Evolutionary conservation across 23 red algal species (phyloP).

Genomic region (Gracilaria gracilis): DNA sequence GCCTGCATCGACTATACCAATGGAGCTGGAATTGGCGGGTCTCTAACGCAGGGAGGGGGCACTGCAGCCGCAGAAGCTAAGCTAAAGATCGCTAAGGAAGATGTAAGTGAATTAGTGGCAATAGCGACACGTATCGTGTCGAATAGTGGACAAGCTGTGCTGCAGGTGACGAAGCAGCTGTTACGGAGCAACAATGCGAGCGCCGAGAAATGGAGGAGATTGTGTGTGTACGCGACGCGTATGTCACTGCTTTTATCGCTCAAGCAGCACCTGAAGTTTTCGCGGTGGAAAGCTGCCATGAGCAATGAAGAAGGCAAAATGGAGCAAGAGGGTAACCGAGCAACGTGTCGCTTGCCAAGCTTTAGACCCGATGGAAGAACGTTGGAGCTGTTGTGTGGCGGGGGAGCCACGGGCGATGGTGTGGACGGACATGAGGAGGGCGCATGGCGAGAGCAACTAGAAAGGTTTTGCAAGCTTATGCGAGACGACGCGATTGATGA

Average conservation of each 20-base stretch:
- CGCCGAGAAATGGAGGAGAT: slow-evolving; percentile 13
- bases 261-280: slow-evolving; percentile 58
- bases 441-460: neutral
- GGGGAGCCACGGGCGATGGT: neutral
- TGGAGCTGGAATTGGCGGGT: slow-evolving; percentile 62
- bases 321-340: neutral
- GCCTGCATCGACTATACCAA: slow-evolving; percentile 63
- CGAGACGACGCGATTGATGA: slow-evolving; percentile 68
- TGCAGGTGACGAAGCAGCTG: slow-evolving; percentile 47
- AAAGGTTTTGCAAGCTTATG: slow-evolving; percentile 53
- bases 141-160: slow-evolving; percentile 56
- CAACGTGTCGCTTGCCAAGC: neutral
- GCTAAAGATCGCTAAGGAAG: slow-evolving; percentile 57
- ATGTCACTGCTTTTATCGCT: slow-evolving; percentile 51
- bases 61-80: slow-evolving; percentile 72
- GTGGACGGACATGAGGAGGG: neutral
- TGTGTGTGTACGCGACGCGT: slow-evolving; percentile 15
- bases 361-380: neutral
- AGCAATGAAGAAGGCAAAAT: slow-evolving; percentile 14
- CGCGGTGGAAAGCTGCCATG: slow-evolving; percentile 20
- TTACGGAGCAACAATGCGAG: neutral
- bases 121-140: slow-evolving; percentile 56
- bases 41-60: slow-evolving; percentile 63
- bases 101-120: slow-evolving; percentile 49
- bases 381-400: slow-evolving; percentile 1